These are phyloP conservation scores for Elasticomyces elasticus DNA, from an alignment of 495 filamentous ascomycete genomes.

Conservation along the genomic window DNA sequence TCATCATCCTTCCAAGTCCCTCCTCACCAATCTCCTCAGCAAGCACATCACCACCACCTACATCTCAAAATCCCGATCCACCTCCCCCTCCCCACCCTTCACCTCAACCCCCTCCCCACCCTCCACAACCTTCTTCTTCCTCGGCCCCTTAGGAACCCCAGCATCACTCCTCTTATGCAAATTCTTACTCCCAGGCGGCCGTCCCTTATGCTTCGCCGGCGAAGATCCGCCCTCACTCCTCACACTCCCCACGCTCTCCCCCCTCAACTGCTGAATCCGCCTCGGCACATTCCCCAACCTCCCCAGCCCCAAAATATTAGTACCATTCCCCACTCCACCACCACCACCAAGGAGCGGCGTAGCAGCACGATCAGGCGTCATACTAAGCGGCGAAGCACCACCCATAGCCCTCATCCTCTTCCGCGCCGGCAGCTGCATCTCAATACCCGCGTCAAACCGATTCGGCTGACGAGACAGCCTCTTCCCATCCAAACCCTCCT, in stretches of 20 bases:
- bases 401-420: conserved; percentile 6
- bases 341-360: conserved; percentile 1
- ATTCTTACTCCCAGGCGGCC: conserved; percentile 33
- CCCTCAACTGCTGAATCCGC: conserved; percentile 31
- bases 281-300: conserved; percentile 16
- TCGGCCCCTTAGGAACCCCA: conserved; percentile 33
- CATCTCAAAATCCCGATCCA: not conserved
- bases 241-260: conserved; percentile 20
- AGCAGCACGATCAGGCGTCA: conserved; percentile 7
- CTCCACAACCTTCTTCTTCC: conserved; percentile 10
- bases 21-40: no score
- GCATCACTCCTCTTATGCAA: conserved; percentile 25
- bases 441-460: conserved; percentile 11
- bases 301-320: not conserved
- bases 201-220: conserved; percentile 20
- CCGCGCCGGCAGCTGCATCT: conserved; percentile 3
- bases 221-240: conserved; percentile 1
- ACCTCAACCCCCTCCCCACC: not conserved
- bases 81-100: not conserved
- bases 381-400: not conserved
- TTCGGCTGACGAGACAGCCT: conserved; percentile 9
- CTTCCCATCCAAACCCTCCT: conserved; percentile 18
- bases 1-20: no score
- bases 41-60: not conserved
- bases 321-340: not conserved